Conservation (phyloP, 2,329 filamentous ascomycete species). For the Thielaviopsis cerberus region DNA sequence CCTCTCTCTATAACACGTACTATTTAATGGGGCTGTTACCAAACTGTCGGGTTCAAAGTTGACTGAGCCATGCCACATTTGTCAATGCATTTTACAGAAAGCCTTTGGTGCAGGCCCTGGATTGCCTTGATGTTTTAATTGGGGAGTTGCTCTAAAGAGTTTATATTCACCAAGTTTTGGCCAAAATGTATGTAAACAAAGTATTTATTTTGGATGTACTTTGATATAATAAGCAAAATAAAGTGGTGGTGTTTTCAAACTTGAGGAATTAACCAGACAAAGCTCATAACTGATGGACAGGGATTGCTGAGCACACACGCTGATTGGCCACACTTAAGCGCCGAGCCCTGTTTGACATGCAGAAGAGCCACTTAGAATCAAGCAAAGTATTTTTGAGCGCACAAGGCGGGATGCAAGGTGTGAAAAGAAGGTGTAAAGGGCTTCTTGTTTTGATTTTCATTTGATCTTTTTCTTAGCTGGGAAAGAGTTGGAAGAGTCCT, state of each 20-base stretch:
- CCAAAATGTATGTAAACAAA: too few relatives aligned
- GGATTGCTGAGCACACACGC: not conserved
- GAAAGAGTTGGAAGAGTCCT: too few relatives aligned
- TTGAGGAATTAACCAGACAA: not conserved
- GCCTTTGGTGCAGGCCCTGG: too few relatives aligned
- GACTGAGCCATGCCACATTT: too few relatives aligned
- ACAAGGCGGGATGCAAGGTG: not conserved
- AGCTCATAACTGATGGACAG: not conserved
- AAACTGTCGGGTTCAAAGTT: not conserved
- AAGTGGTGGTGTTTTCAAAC: not conserved
- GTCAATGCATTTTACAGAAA: not conserved
- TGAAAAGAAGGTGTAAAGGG: not conserved
- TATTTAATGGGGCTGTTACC: not conserved
- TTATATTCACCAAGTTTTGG: too few relatives aligned
- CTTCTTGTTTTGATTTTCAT: too few relatives aligned
- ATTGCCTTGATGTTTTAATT: too few relatives aligned
- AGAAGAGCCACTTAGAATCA: not conserved
- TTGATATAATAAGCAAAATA: too few relatives aligned
- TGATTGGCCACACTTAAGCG: constrained; percentile 1
- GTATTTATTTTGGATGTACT: too few relatives aligned
- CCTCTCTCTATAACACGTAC: not conserved
- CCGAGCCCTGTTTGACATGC: not conserved
- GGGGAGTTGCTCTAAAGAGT: too few relatives aligned
- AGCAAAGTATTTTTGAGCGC: not conserved
- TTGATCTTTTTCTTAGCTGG: too few relatives aligned